Percentiles rank a stretch among this genome's conserved stretches.
These are phyloP conservation scores for Cladosporium sp. DNA, from an alignment of 2,329 filamentous ascomycete genomes.

Conservation along the genomic window DNA sequence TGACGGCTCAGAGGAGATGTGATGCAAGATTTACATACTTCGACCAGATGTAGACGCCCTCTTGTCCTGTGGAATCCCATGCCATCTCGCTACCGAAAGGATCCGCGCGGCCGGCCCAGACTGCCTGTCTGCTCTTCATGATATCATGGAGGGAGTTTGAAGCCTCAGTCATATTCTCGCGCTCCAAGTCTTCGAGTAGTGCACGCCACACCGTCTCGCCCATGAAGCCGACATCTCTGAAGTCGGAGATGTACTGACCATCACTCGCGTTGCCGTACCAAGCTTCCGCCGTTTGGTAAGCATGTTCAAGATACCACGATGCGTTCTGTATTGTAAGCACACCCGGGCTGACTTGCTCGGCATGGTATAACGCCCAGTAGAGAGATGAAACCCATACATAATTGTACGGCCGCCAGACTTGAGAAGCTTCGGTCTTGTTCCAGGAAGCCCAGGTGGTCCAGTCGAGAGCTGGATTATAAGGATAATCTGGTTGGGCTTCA, in stretches of 20 bases:
- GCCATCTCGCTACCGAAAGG: slow-evolving; percentile 60
- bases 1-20: too few species aligned
- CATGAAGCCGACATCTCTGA: slow-evolving; percentile 3
- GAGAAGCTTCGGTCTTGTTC: slow-evolving; percentile 45
- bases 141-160: slow-evolving; percentile 12
- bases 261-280: neutral
- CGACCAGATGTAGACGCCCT: slow-evolving; percentile 52
- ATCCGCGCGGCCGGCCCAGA: slow-evolving; percentile 49
- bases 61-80: slow-evolving; percentile 60
- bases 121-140: slow-evolving; percentile 48
- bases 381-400: slow-evolving; percentile 55
- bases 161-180: too few species aligned
- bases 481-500: slow-evolving; percentile 38
- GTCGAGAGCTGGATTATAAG: slow-evolving; percentile 42
- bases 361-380: slow-evolving; percentile 57
- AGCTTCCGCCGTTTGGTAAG: slow-evolving; percentile 43
- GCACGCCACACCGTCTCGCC: too few species aligned
- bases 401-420: slow-evolving; percentile 52
- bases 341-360: slow-evolving; percentile 47
- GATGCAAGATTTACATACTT: slow-evolving; percentile 8
- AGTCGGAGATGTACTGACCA: neutral
- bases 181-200: too few species aligned
- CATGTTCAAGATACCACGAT: slow-evolving; percentile 55
- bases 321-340: slow-evolving; percentile 41
- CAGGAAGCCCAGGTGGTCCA: slow-evolving; percentile 53